Percentiles rank a stretch among this genome's conserved stretches.
Evolutionary conservation across 306 rosid genomes (phyloP).

Genomic region (Trifolium pratense): DNA sequence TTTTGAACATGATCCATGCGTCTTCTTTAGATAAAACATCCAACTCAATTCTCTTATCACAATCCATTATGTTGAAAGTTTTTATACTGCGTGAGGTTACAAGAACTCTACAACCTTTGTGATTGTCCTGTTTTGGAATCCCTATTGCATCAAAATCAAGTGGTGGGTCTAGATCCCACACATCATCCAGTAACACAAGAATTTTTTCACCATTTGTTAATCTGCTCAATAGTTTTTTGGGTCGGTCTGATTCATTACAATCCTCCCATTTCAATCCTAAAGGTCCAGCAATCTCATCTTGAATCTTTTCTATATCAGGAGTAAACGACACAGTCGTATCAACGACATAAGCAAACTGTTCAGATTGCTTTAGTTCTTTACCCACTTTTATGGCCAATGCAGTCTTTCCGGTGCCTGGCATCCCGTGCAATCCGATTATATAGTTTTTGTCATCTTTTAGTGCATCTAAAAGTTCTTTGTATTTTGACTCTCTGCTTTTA

Average conservation of each 20-base stretch:
- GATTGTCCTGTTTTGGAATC: not conserved
- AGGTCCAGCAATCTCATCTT: not conserved
- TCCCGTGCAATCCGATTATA: conserved; percentile 2
- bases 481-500: not conserved
- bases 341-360: not conserved
- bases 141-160: conserved; percentile 4
- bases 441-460: not conserved
- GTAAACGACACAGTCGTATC: not conserved
- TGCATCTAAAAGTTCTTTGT: not conserved
- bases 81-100: not conserved
- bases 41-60: not conserved
- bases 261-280: not conserved
- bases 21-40: not conserved
- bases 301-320: not conserved
- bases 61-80: not conserved
- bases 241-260: not conserved
- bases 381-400: conserved; percentile 28
- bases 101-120: conserved; percentile 13
- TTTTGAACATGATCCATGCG: not conserved
- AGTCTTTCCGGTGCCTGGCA: conserved; percentile 35
- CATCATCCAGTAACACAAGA: conserved; percentile 42
- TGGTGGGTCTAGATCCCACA: not conserved
- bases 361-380: not conserved
- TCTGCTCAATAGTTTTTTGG: not conserved
- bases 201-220: conserved; percentile 5